These are phyloP conservation scores for Pachyrhizus erosus DNA, from an alignment of 306 rosid species.

Conservation along the genomic window DNA sequence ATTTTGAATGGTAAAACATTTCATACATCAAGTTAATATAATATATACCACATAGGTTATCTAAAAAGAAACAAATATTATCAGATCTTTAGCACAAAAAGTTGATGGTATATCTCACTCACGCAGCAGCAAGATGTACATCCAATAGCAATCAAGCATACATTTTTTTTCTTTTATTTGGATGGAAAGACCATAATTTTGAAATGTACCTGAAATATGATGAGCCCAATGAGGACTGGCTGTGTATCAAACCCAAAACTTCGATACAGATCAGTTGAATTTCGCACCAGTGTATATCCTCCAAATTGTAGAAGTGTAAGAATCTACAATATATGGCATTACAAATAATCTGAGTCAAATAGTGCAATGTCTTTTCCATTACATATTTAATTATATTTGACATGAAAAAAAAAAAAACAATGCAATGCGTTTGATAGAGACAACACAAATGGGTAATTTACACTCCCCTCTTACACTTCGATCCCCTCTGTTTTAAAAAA, in stretches of 20 bases:
- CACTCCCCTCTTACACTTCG: background rate
- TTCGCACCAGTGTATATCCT: conserved; percentile 93
- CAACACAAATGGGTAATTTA: background rate
- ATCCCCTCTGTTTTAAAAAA: background rate
- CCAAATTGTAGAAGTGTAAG: conserved; percentile 97
- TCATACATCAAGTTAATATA: background rate
- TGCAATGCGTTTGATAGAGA: conserved; percentile 6
- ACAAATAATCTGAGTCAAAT: conserved; percentile 24
- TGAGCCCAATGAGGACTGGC: conserved; percentile 93
- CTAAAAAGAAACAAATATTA: background rate
- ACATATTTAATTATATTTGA: conserved; percentile 16
- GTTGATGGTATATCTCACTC: background rate
- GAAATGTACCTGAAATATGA: conserved; percentile 82
- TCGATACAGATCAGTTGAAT: conserved; percentile 78
- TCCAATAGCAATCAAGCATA: background rate
- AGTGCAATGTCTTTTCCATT: conserved; percentile 6
- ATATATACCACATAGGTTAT: background rate
- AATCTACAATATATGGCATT: conserved; percentile 57
- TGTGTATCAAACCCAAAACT: conserved; percentile 96
- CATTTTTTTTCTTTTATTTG: background rate
- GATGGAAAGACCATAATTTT: conserved; percentile 14
- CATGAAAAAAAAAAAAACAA: conserved; percentile 27
- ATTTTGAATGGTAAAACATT: conserved; percentile 3
- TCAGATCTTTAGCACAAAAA: background rate
- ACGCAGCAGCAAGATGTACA: conserved; percentile 20